Conservation (phyloP, 352 stramenopile genomes). For the Phytophthora sp. region DNA sequence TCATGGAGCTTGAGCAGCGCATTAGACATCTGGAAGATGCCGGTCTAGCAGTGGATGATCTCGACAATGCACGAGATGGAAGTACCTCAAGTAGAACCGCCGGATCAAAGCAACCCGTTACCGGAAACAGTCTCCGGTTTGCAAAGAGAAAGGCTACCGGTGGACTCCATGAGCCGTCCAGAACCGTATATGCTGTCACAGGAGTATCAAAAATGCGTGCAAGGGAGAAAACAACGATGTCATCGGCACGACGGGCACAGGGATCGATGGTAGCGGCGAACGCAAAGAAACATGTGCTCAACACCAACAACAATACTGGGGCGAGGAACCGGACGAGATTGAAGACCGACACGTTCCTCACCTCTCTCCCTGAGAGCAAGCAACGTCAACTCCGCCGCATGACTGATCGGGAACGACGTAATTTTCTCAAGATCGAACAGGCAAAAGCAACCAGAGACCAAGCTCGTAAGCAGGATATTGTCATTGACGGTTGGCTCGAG, state of each 20-base stretch:
- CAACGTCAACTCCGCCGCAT: conserved; percentile 68
- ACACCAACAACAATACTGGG: conserved; percentile 30
- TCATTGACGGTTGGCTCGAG: conserved; percentile 78
- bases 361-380: conserved; percentile 64
- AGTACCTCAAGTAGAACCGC: conserved; percentile 34
- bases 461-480: conserved; percentile 65
- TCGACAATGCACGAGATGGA: conserved; percentile 27
- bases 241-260: conserved; percentile 14
- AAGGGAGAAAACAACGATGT: conserved; percentile 30
- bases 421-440: conserved; percentile 69
- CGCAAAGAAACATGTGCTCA: conserved; percentile 45
- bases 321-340: conserved; percentile 20
- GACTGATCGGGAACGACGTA: conserved; percentile 63
- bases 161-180: conserved; percentile 49
- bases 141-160: conserved; percentile 54
- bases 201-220: conserved; percentile 43
- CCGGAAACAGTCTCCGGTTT: conserved; percentile 47
- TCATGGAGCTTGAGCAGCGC: conserved; percentile 91
- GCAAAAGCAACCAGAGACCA: conserved; percentile 39
- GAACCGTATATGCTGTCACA: conserved; percentile 66
- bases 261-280: conserved; percentile 17
- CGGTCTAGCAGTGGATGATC: conserved; percentile 55
- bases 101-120: conserved; percentile 26
- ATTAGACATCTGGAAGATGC: conserved; percentile 86
- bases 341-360: conserved; percentile 60